Evolutionary conservation across 2,329 filamentous ascomycete species (phyloP).

Genomic region (Drechmeria coniospora): DNA sequence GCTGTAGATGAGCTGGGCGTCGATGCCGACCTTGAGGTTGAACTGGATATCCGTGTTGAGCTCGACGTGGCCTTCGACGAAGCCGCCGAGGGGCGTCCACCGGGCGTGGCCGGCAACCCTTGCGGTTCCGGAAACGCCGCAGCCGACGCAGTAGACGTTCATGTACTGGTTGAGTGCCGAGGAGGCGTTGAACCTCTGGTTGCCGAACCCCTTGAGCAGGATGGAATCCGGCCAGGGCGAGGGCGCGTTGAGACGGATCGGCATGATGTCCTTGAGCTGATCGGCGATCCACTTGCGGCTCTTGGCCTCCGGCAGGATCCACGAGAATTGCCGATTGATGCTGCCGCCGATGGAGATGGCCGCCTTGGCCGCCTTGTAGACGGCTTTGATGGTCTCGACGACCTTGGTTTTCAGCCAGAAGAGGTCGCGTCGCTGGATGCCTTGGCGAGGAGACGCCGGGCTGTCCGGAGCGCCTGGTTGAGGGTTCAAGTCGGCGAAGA

Average conservation of each 20-base stretch:
- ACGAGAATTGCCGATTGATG: conserved; percentile 7
- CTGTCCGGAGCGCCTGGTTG: no score
- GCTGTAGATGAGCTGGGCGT: conserved; percentile 9
- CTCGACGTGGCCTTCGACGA: conserved; percentile 12
- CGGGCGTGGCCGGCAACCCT: conserved; percentile 11
- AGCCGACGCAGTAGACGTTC: conserved; percentile 16
- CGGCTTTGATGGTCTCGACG: no score
- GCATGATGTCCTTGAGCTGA: conserved; percentile 5
- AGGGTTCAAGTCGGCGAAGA: no score
- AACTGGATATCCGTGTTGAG: conserved; percentile 11
- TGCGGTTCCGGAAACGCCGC: conserved; percentile 13
- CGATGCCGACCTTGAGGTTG: conserved; percentile 10
- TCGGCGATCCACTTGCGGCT: no score
- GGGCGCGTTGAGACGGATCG: conserved; percentile 4
- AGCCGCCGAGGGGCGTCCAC: conserved; percentile 10
- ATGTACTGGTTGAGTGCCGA: conserved; percentile 8
- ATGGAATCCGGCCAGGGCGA: conserved; percentile 16
- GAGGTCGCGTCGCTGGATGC: no score
- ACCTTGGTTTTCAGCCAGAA: no score
- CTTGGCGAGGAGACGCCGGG: no score
- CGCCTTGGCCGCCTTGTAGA: conserved; percentile 1
- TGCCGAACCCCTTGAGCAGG: conserved; percentile 12
- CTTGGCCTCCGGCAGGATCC: no score
- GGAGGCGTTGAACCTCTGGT: not conserved
- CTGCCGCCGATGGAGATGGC: conserved; percentile 4